Evolutionary conservation across 2,329 filamentous ascomycete genomes (phyloP).

Genomic region (Polytolypa hystricis): DNA sequence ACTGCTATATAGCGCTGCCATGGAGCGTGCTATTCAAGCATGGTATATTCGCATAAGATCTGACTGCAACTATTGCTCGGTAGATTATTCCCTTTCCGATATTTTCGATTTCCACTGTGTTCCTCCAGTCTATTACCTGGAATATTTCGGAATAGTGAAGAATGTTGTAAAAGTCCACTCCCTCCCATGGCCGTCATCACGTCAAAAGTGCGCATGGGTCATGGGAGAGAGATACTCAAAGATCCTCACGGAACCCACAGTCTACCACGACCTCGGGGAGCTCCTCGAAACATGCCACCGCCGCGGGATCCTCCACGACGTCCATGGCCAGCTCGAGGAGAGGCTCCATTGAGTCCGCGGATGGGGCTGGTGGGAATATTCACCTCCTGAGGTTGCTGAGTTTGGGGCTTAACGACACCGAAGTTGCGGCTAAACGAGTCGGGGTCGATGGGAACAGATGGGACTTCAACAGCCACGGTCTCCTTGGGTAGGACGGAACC

Average conservation of each 20-base stretch:
- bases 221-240: too few relatives aligned
- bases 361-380: slow-evolving; percentile 16
- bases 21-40: too few relatives aligned
- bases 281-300: slow-evolving; percentile 23
- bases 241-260: slow-evolving; percentile 35
- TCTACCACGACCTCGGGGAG: slow-evolving; percentile 30
- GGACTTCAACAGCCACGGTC: slow-evolving; percentile 31
- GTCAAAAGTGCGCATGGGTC: background rate
- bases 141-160: too few relatives aligned
- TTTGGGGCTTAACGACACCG: slow-evolving; percentile 19
- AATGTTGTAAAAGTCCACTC: too few relatives aligned
- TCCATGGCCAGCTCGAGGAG: slow-evolving; percentile 22
- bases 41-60: too few relatives aligned
- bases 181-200: too few relatives aligned
- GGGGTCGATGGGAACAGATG: slow-evolving; percentile 37
- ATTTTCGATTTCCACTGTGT: too few relatives aligned
- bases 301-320: slow-evolving; percentile 27
- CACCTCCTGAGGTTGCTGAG: slow-evolving; percentile 24
- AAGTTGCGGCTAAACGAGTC: slow-evolving; percentile 37
- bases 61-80: too few relatives aligned
- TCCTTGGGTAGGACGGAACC: slow-evolving; percentile 15
- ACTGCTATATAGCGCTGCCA: too few relatives aligned
- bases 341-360: slow-evolving; percentile 25
- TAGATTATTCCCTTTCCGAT: too few relatives aligned
- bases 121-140: too few relatives aligned